Percentiles rank a stretch among this genome's conserved stretches.
Evolutionary conservation across 2,329 filamentous ascomycete genomes (phyloP).

Genomic region (Aspergillus ochraceoroseus): DNA sequence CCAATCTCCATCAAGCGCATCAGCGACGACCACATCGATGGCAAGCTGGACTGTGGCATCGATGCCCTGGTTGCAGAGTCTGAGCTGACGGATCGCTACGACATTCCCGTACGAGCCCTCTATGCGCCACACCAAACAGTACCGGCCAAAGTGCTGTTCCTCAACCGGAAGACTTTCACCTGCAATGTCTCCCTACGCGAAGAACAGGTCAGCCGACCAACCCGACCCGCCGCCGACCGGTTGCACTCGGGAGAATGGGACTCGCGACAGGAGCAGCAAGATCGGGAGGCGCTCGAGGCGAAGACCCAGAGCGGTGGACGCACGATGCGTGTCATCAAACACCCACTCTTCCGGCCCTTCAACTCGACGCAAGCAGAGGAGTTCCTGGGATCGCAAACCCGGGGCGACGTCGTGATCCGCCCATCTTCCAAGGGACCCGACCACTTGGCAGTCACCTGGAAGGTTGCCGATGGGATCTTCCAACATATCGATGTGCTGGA

Average conservation of each 20-base stretch:
- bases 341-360: conserved; percentile 91
- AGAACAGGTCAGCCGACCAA: conserved; percentile 69
- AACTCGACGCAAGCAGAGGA: conserved; percentile 90
- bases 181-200: conserved; percentile 82
- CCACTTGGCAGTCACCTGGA: conserved; percentile 95
- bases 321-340: conserved; percentile 92
- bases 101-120: conserved; percentile 64
- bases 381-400: conserved; percentile 77
- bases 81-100: conserved; percentile 69
- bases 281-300: conserved; percentile 76
- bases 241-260: conserved; percentile 77
- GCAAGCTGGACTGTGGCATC: conserved; percentile 87
- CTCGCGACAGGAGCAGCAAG: conserved; percentile 69
- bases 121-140: conserved; percentile 77
- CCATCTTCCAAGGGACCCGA: conserved; percentile 93
- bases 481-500: conserved; percentile 97
- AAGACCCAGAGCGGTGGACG: conserved; percentile 82
- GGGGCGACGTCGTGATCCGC: conserved; percentile 89
- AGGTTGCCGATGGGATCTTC: conserved; percentile 91
- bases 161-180: conserved; percentile 80
- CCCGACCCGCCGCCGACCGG: conserved; percentile 64
- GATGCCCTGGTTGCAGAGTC: conserved; percentile 80
- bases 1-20: conserved; percentile 82
- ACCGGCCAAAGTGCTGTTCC: conserved; percentile 78
- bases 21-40: conserved; percentile 88